phyloP scores from a whole-genome alignment of 257 asterid genomes.

The Gardenia jasminoides region DNA sequence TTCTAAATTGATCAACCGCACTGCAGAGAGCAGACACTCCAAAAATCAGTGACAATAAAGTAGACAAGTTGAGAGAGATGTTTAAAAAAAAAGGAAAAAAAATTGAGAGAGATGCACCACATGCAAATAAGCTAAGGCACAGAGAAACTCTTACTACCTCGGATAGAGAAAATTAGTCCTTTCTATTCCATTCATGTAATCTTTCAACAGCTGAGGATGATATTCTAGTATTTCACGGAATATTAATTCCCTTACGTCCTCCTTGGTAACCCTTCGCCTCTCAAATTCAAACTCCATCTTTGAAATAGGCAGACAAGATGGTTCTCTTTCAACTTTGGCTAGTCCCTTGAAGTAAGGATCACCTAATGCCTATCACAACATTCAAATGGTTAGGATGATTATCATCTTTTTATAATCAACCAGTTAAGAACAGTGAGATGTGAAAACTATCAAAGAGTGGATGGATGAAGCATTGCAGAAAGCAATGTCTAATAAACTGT shows the following conservation, averaged over 20 bases:
- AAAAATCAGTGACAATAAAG: slow-evolving; percentile 12
- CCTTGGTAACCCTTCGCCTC: slow-evolving; percentile 84
- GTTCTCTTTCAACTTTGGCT: slow-evolving; percentile 77
- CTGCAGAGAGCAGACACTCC: slow-evolving; percentile 35
- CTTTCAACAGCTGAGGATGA: slow-evolving; percentile 84
- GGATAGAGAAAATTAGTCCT: slow-evolving; percentile 73
- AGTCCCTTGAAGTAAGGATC: slow-evolving; percentile 85
- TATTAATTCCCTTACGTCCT: slow-evolving; percentile 68
- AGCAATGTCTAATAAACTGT: neutral
- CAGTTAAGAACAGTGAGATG: neutral
- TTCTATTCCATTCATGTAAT: slow-evolving; percentile 66
- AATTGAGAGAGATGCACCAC: neutral
- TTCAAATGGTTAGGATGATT: slow-evolving; percentile 1
- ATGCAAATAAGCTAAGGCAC: neutral
- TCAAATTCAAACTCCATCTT: slow-evolving; percentile 85
- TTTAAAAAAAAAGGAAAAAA: no score
- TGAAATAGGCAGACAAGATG: slow-evolving; percentile 69
- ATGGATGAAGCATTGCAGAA: neutral
- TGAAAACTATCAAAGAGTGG: neutral
- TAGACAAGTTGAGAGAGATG: slow-evolving; percentile 3
- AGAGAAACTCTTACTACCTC: slow-evolving; percentile 40
- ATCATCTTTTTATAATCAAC: neutral
- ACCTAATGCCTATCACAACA: slow-evolving; percentile 56
- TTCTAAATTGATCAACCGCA: slow-evolving; percentile 73
- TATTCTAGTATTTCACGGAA: slow-evolving; percentile 83